phyloP scores from a whole-genome alignment of 768 basidiomycete genomes.

The Phaeotremella fagi region DNA sequence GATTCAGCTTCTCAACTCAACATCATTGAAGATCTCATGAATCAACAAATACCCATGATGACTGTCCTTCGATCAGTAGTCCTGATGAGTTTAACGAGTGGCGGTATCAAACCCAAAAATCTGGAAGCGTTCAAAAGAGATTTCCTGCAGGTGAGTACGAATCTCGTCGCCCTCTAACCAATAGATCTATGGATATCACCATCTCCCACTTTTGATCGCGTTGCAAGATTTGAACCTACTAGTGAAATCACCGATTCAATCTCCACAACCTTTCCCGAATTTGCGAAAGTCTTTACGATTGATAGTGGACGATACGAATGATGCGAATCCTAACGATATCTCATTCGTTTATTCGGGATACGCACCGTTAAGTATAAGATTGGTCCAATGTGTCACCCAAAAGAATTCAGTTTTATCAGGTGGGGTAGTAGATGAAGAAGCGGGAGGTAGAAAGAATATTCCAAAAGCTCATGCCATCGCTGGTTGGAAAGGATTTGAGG shows the following conservation, averaged over 20 bases:
- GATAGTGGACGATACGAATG: constrained; percentile 78
- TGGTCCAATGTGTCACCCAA: constrained; percentile 89
- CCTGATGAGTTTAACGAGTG: constrained; percentile 74
- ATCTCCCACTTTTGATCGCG: constrained; percentile 50
- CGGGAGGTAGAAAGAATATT: constrained; percentile 53
- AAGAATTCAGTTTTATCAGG: constrained; percentile 70
- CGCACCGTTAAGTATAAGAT: constrained; percentile 83
- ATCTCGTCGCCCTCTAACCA: not conserved
- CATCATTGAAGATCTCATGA: constrained; percentile 86
- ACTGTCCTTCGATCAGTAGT: constrained; percentile 74
- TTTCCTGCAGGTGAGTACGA: constrained; percentile 74
- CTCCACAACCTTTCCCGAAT: constrained; percentile 60
- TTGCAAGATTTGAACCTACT: constrained; percentile 51
- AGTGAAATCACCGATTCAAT: constrained; percentile 59
- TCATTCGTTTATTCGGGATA: constrained; percentile 95
- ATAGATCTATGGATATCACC: constrained; percentile 64
- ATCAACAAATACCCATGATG: constrained; percentile 77
- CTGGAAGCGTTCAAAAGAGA: constrained; percentile 88
- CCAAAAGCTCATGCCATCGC: constrained; percentile 79
- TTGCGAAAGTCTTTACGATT: constrained; percentile 81
- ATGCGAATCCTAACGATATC: constrained; percentile 73
- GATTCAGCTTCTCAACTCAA: constrained; percentile 71
- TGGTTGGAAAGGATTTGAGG: constrained; percentile 98
- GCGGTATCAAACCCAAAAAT: constrained; percentile 79
- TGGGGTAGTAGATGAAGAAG: constrained; percentile 48